phyloP scores from a whole-genome alignment of 345 rosid genomes.

The Nasturtium officinale region DNA sequence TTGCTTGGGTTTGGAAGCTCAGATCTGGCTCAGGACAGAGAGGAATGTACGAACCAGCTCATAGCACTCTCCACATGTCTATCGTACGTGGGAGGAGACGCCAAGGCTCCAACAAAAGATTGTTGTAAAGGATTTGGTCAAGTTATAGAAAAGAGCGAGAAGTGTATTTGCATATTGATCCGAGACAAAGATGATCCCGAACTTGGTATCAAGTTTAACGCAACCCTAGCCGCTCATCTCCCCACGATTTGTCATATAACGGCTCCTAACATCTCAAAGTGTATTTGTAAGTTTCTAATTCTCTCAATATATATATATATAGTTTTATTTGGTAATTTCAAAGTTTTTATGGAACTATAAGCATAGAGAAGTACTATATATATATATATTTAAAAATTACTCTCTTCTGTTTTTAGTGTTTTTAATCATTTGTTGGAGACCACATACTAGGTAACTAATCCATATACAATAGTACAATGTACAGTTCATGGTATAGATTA shows the following conservation, averaged over 20 bases:
- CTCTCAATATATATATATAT: background rate
- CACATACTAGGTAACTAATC: background rate
- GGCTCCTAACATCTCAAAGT: conserved; percentile 54
- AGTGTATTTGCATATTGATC: conserved; percentile 71
- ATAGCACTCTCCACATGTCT: conserved; percentile 62
- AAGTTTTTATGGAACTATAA: background rate
- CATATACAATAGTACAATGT: background rate
- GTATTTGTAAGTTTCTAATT: conserved; percentile 54
- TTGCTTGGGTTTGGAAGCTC: conserved; percentile 46
- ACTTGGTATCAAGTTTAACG: conserved; percentile 70
- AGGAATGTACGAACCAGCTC: conserved; percentile 63
- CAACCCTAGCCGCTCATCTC: conserved; percentile 62
- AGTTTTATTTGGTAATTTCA: background rate
- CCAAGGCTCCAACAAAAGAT: conserved; percentile 64
- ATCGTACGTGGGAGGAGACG: conserved; percentile 68
- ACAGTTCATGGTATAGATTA: background rate
- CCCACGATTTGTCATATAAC: conserved; percentile 59
- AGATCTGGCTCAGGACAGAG: conserved; percentile 59
- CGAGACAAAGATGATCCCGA: conserved; percentile 70
- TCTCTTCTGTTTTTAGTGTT: background rate
- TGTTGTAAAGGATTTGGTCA: conserved; percentile 73
- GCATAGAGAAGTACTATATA: background rate
- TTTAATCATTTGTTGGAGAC: background rate
- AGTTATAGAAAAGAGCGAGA: conserved; percentile 61
- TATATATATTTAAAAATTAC: background rate